Evolutionary conservation across 441 rosid species (phyloP).

Genomic region (Jatropha podagrica): DNA sequence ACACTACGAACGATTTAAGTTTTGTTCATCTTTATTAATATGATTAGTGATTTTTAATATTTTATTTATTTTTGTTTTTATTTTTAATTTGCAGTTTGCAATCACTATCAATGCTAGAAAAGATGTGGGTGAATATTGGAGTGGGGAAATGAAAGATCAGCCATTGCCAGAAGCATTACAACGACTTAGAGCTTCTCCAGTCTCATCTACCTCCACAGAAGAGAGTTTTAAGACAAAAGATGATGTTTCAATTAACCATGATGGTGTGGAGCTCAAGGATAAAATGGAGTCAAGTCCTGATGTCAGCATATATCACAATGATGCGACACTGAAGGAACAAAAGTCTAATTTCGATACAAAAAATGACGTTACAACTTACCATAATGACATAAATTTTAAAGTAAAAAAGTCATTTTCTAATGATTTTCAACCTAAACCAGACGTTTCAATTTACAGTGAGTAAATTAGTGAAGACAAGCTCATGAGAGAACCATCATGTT

Average conservation of each 20-base stretch:
- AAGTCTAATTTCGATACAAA: too few relatives aligned
- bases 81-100: conserved; percentile 25
- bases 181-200: conserved; percentile 3
- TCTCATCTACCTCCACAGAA: neutral
- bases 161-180: conserved; percentile 29
- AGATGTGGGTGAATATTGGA: conserved; percentile 37
- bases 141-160: conserved; percentile 26
- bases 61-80: neutral
- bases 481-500: neutral
- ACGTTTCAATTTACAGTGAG: neutral
- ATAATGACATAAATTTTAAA: neutral
- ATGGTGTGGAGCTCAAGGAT: neutral
- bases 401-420: neutral
- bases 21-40: too few relatives aligned
- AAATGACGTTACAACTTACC: too few relatives aligned
- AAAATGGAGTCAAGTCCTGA: too few relatives aligned
- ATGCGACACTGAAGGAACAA: too few relatives aligned
- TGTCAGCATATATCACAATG: too few relatives aligned
- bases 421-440: neutral
- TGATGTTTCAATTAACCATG: neutral
- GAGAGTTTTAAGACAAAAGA: neutral
- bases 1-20: too few relatives aligned
- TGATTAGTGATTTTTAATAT: neutral
- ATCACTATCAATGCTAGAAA: conserved; percentile 28
- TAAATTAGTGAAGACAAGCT: neutral